phyloP scores from a whole-genome alignment of 2,329 filamentous ascomycete genomes.

The Pyricularia sp. region DNA sequence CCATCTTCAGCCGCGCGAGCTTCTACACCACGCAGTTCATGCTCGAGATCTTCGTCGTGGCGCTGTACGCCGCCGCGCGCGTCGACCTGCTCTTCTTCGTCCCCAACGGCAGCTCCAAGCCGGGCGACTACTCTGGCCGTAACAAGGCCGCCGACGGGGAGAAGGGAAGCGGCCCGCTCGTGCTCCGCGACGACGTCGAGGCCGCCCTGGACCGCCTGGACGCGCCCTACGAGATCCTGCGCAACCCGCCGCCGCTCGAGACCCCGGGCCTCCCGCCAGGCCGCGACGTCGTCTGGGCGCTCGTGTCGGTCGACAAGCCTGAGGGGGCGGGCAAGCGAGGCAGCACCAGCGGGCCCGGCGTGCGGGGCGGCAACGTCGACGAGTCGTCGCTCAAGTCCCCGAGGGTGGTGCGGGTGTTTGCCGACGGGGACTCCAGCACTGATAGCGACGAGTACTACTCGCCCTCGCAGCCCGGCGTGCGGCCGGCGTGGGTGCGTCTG shows the following conservation, averaged over 20 bases:
- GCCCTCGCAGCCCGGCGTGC: no score
- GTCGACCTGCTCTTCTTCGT: constrained; percentile 21
- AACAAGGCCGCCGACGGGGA: constrained; percentile 2
- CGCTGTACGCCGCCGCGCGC: constrained; percentile 17
- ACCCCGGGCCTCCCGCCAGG: neutral
- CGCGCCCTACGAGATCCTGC: constrained; percentile 2
- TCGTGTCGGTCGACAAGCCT: constrained; percentile 2
- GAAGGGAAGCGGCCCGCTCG: neutral
- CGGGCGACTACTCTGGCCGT: constrained; percentile 10
- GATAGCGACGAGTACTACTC: neutral
- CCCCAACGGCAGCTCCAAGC: constrained; percentile 18
- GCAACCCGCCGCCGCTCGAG: neutral
- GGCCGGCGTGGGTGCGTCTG: no score
- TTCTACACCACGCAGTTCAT: constrained; percentile 26
- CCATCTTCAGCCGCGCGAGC: constrained; percentile 21
- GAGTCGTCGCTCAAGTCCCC: no score
- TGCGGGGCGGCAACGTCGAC: no score
- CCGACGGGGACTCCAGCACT: neutral
- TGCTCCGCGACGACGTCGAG: constrained; percentile 3
- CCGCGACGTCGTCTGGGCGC: constrained; percentile 1
- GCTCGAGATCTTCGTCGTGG: constrained; percentile 20
- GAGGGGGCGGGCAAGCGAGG: neutral
- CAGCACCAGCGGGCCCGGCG: no score
- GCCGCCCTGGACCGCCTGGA: neutral
- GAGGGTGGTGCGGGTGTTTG: neutral